Conservation (phyloP, 1,139 yeast genomes). For the Yamadazyma triangularis region DNA sequence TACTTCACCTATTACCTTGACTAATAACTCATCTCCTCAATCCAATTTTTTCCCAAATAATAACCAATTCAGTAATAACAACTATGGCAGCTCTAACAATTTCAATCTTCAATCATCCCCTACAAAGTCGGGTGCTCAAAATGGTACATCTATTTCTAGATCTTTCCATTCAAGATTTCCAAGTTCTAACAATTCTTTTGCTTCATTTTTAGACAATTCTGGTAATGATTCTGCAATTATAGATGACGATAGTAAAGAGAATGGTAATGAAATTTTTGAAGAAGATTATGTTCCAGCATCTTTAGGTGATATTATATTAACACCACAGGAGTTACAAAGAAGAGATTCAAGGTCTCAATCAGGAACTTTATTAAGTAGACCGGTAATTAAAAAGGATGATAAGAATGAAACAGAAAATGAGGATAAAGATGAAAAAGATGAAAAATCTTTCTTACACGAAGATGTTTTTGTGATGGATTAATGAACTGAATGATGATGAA, state of each 20-base stretch:
- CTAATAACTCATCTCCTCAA: slow-evolving; percentile 11
- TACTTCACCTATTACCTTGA: slow-evolving; percentile 12
- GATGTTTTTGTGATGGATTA: slow-evolving; percentile 29
- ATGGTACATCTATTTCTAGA: slow-evolving; percentile 3
- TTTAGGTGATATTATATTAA: slow-evolving; percentile 60
- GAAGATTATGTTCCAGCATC: slow-evolving; percentile 80
- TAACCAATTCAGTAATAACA: neutral
- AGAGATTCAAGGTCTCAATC: slow-evolving; percentile 58
- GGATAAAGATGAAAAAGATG: slow-evolving; percentile 1
- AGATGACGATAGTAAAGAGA: slow-evolving; percentile 16
- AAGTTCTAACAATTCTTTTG: slow-evolving; percentile 9
- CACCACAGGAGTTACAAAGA: slow-evolving; percentile 71
- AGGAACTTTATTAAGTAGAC: slow-evolving; percentile 40
- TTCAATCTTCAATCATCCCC: slow-evolving; percentile 8
- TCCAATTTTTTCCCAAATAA: slow-evolving; percentile 9
- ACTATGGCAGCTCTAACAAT: no score
- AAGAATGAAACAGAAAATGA: neutral
- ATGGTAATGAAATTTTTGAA: slow-evolving; percentile 32
- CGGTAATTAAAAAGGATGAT: slow-evolving; percentile 15
- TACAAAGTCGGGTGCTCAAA: slow-evolving; percentile 1
- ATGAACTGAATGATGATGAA: no score
- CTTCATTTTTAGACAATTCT: slow-evolving; percentile 7
- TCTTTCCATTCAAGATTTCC: slow-evolving; percentile 5
- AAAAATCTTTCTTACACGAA: slow-evolving; percentile 5
- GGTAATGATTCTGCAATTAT: slow-evolving; percentile 9